Conservation (phyloP, 2,329 filamentous ascomycete species). For the Aspergillus costaricaensis region DNA sequence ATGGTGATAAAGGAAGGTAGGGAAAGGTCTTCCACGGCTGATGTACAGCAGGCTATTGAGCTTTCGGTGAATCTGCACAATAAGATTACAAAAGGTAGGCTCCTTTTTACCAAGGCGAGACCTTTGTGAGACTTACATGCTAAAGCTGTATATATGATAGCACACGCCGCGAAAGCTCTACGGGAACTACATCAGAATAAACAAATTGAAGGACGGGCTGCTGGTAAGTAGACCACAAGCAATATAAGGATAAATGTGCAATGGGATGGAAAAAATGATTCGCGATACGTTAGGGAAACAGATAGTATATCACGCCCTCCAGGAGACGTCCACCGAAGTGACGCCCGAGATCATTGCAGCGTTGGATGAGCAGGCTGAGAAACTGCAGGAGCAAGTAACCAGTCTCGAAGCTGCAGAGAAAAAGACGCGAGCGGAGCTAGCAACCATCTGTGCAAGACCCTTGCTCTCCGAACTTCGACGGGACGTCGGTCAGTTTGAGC, state of each 20-base stretch:
- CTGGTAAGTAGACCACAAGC: slow-evolving; percentile 44
- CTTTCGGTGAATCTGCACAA: slow-evolving; percentile 64
- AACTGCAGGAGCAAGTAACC: slow-evolving; percentile 49
- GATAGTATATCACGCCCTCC: slow-evolving; percentile 59
- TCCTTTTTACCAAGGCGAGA: not conserved
- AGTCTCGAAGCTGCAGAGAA: slow-evolving; percentile 51
- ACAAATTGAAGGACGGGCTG: slow-evolving; percentile 58
- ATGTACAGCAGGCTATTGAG: slow-evolving; percentile 51
- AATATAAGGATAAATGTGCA: not conserved
- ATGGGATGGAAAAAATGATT: not conserved
- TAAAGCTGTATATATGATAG: slow-evolving; percentile 30
- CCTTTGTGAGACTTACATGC: not conserved
- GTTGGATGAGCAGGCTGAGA: slow-evolving; percentile 52
- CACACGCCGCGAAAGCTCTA: slow-evolving; percentile 61
- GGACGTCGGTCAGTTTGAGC: slow-evolving; percentile 46
- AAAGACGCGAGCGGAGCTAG: slow-evolving; percentile 50
- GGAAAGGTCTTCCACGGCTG: not conserved
- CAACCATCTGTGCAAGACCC: slow-evolving; percentile 50
- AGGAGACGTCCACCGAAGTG: slow-evolving; percentile 54
- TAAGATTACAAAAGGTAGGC: slow-evolving; percentile 57
- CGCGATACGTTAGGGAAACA: slow-evolving; percentile 57
- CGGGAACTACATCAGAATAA: slow-evolving; percentile 64
- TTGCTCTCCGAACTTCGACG: slow-evolving; percentile 54
- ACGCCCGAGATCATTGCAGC: slow-evolving; percentile 52
- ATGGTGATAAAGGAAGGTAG: not conserved